These are phyloP conservation scores for Neurospora sp. DNA, from an alignment of 495 filamentous ascomycete species.

Conservation along the genomic window DNA sequence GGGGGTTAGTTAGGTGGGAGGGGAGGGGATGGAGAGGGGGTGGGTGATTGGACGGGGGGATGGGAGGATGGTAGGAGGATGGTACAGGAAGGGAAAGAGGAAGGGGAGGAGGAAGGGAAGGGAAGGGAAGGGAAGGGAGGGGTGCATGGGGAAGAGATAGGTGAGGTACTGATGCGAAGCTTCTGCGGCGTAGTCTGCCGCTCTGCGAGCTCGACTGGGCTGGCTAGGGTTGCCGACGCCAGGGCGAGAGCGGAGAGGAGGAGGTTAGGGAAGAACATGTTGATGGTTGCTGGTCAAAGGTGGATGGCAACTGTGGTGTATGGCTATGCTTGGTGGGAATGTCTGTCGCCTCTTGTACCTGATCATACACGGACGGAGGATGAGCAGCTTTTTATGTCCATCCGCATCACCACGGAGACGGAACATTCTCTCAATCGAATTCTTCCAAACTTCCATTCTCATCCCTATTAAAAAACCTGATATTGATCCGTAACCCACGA, in stretches of 20 bases:
- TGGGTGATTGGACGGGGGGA: not conserved
- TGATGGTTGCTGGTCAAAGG: not conserved
- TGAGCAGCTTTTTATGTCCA: not conserved
- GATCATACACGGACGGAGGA: not conserved
- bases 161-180: not conserved
- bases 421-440: not conserved
- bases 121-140: not conserved
- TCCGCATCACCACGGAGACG: not conserved
- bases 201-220: constrained; percentile 10
- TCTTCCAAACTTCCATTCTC: not conserved
- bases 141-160: not conserved
- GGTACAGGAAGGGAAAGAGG: too few relatives aligned
- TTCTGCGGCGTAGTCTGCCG: constrained; percentile 10
- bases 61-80: not conserved
- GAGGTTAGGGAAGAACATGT: constrained; percentile 7
- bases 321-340: not conserved
- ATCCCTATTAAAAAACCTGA: too few relatives aligned
- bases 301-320: not conserved
- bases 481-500: too few relatives aligned
- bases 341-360: not conserved
- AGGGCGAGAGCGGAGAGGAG: constrained; percentile 4
- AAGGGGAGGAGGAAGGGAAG: not conserved
- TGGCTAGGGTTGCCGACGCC: constrained; percentile 4
- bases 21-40: not conserved
- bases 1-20: not conserved